Percentiles rank a stretch among this genome's conserved stretches.
Evolutionary conservation across 257 asterid species (phyloP).

Genomic region (Knoxia roxburghii): DNA sequence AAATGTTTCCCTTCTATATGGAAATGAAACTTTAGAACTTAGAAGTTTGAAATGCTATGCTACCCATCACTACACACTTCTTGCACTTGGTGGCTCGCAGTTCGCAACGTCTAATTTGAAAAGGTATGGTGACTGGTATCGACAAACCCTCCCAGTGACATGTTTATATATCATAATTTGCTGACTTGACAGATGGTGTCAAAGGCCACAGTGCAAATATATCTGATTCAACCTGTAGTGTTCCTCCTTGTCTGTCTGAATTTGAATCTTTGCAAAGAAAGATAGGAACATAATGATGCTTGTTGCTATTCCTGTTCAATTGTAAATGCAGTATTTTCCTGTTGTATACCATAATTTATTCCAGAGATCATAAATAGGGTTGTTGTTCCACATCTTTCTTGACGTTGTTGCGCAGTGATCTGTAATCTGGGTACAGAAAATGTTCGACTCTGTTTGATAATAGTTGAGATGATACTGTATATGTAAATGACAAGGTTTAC

Average conservation of each 20-base stretch:
- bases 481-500: not conserved
- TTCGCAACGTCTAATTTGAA: slow-evolving; percentile 20
- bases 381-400: not conserved
- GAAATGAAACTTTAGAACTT: not conserved
- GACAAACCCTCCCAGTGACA: slow-evolving; percentile 2
- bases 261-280: slow-evolving; percentile 5
- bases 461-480: not conserved
- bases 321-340: slow-evolving; percentile 14
- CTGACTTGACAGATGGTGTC: not conserved
- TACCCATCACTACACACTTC: not conserved
- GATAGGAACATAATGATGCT: not conserved
- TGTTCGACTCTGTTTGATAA: not conserved
- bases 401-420: not conserved
- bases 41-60: not conserved
- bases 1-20: not conserved
- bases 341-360: slow-evolving; percentile 2
- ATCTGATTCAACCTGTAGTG: not conserved
- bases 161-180: slow-evolving; percentile 3
- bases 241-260: too few species aligned
- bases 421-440: not conserved
- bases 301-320: not conserved
- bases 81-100: not conserved
- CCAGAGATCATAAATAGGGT: not conserved
- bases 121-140: slow-evolving; percentile 4
- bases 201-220: not conserved